Evolutionary conservation across 2,329 filamentous ascomycete genomes (phyloP).

Genomic region (Westerdykella ornata): DNA sequence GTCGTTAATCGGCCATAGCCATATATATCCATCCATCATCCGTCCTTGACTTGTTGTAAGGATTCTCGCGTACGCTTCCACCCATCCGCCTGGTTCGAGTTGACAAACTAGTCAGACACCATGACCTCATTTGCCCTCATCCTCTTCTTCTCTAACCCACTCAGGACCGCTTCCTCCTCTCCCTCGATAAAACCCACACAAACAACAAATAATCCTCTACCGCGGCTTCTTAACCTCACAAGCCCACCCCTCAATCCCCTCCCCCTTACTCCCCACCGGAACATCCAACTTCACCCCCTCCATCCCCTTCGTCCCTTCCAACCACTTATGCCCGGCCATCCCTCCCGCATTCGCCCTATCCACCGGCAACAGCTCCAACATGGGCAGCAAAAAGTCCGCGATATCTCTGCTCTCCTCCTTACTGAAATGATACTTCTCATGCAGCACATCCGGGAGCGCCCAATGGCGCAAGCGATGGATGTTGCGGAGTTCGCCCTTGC

Average conservation of each 20-base stretch:
- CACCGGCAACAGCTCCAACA: constrained; percentile 84
- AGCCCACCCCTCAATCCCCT: constrained; percentile 92
- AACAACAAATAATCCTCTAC: no score
- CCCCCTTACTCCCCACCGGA: constrained; percentile 72
- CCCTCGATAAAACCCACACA: no score
- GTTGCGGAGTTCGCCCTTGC: constrained; percentile 93
- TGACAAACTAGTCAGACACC: no score
- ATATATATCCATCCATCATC: no score
- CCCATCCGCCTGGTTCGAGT: no score
- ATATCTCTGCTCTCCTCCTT: constrained; percentile 74
- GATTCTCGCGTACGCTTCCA: no score
- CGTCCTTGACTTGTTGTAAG: no score
- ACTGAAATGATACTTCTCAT: constrained; percentile 94
- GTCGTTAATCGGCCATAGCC: no score
- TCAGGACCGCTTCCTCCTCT: no score
- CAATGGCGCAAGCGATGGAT: constrained; percentile 95
- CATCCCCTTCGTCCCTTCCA: constrained; percentile 86
- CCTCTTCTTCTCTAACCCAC: no score
- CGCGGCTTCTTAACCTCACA: constrained; percentile 64
- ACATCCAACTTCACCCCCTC: constrained; percentile 68
- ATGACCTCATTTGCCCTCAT: no score
- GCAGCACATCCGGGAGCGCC: constrained; percentile 85
- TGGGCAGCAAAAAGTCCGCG: constrained; percentile 75
- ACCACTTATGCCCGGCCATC: constrained; percentile 79
- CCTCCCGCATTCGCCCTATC: constrained; percentile 91